Base-by-base conservation (phyloP, 176 grass and related monocot species). In the Hyparrhenia diplandra region DNA sequence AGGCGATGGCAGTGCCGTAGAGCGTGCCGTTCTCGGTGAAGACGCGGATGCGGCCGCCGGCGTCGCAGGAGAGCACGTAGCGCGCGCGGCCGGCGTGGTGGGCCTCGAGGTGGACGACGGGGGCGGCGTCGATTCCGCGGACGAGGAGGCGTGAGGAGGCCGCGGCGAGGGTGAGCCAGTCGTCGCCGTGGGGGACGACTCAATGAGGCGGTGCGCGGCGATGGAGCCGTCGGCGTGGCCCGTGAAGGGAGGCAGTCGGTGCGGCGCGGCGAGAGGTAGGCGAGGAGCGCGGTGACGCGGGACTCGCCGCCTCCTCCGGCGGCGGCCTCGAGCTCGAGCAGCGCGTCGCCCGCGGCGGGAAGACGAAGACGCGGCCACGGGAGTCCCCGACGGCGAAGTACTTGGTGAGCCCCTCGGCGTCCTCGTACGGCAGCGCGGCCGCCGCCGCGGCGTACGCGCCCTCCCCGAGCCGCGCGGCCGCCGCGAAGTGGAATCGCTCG, bases 11-110 rank as follows among this genome's bases (percentile, higher is more conserved):
- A 4, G 90, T 97, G 62, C 94, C 95, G 65, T 92, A 98, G 79
- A 98, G 87, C 58, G 95, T 93, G 77, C 92, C 95, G 69, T 93
- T 94, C 84, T 98, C 95, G 5, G 95, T 94, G 89, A 92, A 98
- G 71, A 94, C 90, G 86, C 92, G 67, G 78, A 98, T 94, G 74
- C 92, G 88, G 58, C 90, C 90, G 23, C 83, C 78, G 8, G 69
- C 81, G 68, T 98, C 95, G 29, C 89, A 92, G 27, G 92, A 85
- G 46, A 51, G 46, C 46, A 51, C 46, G 46, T 51, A 98, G 17
- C 95, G 90, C 2, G 71, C 66, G 27, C 90, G 88, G 0, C 90
- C 92, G 4, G 91, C 77, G 59, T 90, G 92, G 81, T 94, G 91
- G 46, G 90, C 90, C 89, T 95, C 94, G 35, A 97, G 94, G 57